A percentile compares a stretch with the other conserved stretches of the same genome.
phyloP scores from a whole-genome alignment of 2,329 filamentous ascomycete genomes.

The Dactylonectria estremocensis region DNA sequence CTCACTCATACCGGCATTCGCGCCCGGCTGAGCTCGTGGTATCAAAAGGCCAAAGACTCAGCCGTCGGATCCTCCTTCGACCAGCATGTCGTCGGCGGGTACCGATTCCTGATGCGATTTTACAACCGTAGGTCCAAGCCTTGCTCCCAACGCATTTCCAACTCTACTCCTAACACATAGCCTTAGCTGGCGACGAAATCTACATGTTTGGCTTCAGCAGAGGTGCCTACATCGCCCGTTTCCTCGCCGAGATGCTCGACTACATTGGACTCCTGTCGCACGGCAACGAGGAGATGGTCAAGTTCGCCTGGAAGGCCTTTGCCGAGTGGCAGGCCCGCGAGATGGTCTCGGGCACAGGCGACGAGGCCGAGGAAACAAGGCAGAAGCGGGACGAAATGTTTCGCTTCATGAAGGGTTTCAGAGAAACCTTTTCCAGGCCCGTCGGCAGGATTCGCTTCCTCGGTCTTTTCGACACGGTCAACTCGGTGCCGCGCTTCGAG shows the following conservation, averaged over 20 bases:
- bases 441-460: constrained; percentile 82
- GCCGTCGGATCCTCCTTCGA: constrained; percentile 86
- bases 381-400: constrained; percentile 71
- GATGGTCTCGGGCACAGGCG: constrained; percentile 60
- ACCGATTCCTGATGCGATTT: constrained; percentile 84
- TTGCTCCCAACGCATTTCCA: too few relatives aligned
- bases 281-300: constrained; percentile 88
- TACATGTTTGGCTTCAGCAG: constrained; percentile 84
- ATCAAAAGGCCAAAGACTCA: constrained; percentile 82
- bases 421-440: constrained; percentile 84
- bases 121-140: constrained; percentile 61
- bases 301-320: constrained; percentile 88
- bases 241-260: constrained; percentile 88
- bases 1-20: constrained; percentile 70
- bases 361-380: constrained; percentile 60
- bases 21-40: constrained; percentile 76
- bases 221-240: constrained; percentile 81
- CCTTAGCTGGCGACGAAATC: constrained; percentile 69
- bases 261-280: constrained; percentile 84
- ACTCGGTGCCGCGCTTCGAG: constrained; percentile 85
- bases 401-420: constrained; percentile 83
- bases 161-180: too few relatives aligned
- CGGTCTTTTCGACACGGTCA: constrained; percentile 87
- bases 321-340: constrained; percentile 78
- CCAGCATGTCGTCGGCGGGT: constrained; percentile 86